Conservation (phyloP, 306 rosid species). For the Hylodesmum podocarpum region DNA sequence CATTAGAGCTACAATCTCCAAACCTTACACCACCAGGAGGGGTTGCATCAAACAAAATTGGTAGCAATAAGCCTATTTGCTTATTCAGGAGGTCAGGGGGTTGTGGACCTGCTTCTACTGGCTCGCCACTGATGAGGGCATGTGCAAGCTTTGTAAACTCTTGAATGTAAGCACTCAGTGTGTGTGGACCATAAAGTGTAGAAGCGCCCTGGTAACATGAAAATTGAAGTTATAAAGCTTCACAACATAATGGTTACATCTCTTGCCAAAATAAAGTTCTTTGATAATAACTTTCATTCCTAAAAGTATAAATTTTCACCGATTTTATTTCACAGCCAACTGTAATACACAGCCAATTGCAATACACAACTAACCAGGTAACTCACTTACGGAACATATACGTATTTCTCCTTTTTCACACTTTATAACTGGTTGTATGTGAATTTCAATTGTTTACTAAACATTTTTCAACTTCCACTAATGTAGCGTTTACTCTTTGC, state of each 20-base stretch:
- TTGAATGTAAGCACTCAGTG: constrained; percentile 82
- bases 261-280: not conserved
- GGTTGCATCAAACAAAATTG: constrained; percentile 70
- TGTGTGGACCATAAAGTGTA: constrained; percentile 93
- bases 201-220: constrained; percentile 75
- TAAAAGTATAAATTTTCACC: not conserved
- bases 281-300: not conserved
- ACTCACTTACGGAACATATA: no score
- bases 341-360: no score
- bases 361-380: no score
- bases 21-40: constrained; percentile 66
- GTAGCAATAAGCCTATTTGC: constrained; percentile 83
- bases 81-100: constrained; percentile 79
- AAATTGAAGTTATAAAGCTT: constrained; percentile 10
- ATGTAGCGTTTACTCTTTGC: not conserved
- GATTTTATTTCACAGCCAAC: no score
- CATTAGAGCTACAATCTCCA: constrained; percentile 69
- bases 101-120: constrained; percentile 69
- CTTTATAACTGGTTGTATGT: no score
- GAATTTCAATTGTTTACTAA: no score
- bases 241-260: not conserved
- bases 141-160: constrained; percentile 84
- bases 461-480: not conserved
- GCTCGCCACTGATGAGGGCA: constrained; percentile 50
- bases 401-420: no score